Conservation (phyloP, 2,329 filamentous ascomycete species). For the Trichoderma koningiopsis region DNA sequence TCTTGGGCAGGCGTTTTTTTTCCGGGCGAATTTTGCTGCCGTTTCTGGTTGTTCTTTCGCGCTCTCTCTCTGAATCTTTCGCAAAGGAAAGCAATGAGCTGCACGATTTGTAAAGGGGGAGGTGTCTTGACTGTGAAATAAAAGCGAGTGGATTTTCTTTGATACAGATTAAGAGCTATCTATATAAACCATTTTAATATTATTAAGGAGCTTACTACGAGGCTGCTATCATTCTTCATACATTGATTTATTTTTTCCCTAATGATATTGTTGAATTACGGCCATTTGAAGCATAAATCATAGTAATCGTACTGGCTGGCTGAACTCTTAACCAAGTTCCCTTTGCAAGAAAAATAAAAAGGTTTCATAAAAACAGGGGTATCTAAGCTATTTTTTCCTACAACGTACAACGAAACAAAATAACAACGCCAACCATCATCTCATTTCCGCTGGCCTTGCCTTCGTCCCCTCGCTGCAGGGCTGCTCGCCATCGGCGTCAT, state of each 20-base stretch:
- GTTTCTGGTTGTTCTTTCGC: neutral
- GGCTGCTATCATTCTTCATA: neutral
- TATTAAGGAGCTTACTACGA: neutral
- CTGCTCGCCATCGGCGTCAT: slow-evolving; percentile 51
- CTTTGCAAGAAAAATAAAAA: neutral
- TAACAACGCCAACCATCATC: neutral
- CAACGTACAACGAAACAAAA: neutral
- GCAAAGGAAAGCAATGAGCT: neutral
- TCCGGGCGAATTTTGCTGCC: neutral
- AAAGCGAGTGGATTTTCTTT: slow-evolving; percentile 12
- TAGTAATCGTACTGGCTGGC: too few species aligned
- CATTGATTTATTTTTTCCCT: neutral
- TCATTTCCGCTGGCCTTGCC: slow-evolving; percentile 14
- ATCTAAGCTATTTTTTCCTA: slow-evolving; percentile 17
- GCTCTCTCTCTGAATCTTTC: neutral
- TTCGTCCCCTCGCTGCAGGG: slow-evolving; percentile 43
- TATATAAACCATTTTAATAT: slow-evolving; percentile 12
- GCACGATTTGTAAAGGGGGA: neutral
- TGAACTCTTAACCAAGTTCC: too few species aligned
- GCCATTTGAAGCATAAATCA: too few species aligned
- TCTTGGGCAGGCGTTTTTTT: slow-evolving; percentile 33
- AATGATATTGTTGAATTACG: too few species aligned
- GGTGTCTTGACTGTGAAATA: neutral
- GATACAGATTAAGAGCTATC: neutral
- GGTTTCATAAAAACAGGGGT: slow-evolving; percentile 3